Evolutionary conservation across 148 eudicot species (phyloP).

Genomic region (Rhododendron ferrugineum): DNA sequence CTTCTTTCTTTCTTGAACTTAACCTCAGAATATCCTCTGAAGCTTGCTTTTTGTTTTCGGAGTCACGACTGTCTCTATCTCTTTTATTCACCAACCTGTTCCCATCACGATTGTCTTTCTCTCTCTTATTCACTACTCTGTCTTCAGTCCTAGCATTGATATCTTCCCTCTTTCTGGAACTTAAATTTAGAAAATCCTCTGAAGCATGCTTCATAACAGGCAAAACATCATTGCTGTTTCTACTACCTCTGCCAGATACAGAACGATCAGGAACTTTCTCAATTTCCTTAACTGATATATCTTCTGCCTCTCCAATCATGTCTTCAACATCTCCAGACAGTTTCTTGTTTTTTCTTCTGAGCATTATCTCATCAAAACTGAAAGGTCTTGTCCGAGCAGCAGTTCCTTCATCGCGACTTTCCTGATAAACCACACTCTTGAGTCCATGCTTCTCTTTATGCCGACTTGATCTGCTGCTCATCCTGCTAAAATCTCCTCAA

Average conservation of each 20-base stretch:
- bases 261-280: conserved; percentile 16
- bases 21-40: neutral
- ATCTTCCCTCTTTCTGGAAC: conserved; percentile 36
- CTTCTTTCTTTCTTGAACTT: neutral
- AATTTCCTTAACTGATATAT: conserved; percentile 17
- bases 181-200: conserved; percentile 34
- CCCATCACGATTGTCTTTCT: conserved; percentile 28
- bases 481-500: conserved; percentile 26
- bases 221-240: conserved; percentile 24
- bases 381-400: conserved; percentile 94
- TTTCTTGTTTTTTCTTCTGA: conserved; percentile 56
- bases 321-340: conserved; percentile 26
- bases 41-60: conserved; percentile 10
- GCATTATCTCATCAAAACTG: conserved; percentile 85
- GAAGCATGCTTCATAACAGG: conserved; percentile 21
- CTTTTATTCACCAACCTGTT: conserved; percentile 31
- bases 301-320: conserved; percentile 24
- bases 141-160: conserved; percentile 26
- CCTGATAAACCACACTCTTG: conserved; percentile 29
- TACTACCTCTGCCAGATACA: conserved; percentile 17
- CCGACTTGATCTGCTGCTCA: conserved; percentile 47
- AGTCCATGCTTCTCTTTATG: conserved; percentile 40
- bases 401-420: conserved; percentile 50
- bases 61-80: conserved; percentile 32
- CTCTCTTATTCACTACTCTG: conserved; percentile 27